A percentile compares a stretch with the other conserved stretches of the same genome.
Conservation (phyloP, 257 asterid species). For the Lycium ferocissimum region DNA sequence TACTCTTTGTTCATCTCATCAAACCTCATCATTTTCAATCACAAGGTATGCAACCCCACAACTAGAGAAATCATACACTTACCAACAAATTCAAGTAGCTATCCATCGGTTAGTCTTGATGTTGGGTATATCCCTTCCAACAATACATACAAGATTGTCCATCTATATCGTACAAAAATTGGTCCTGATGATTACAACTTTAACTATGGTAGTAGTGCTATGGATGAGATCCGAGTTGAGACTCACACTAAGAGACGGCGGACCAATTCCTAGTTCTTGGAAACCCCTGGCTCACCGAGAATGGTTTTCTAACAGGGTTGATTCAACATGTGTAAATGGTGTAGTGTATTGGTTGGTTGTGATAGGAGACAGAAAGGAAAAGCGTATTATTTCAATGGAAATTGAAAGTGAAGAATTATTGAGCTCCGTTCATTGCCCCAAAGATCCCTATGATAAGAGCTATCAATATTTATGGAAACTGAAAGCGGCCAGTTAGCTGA, state of each 20-base stretch:
- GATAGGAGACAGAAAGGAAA: not conserved
- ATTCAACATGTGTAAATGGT: conserved; percentile 21
- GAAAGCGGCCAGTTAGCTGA: not conserved
- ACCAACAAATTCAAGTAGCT: not conserved
- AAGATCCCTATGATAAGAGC: not conserved
- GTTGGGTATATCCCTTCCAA: not conserved
- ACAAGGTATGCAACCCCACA: not conserved
- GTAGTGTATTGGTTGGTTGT: conserved; percentile 15
- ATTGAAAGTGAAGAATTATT: not conserved
- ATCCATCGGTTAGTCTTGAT: not conserved
- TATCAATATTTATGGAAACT: no score
- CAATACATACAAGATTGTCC: conserved; percentile 14
- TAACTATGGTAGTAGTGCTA: not conserved
- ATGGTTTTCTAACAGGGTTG: not conserved
- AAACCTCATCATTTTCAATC: not conserved
- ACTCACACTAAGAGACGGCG: not conserved
- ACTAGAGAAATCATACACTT: conserved; percentile 10
- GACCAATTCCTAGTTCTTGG: not conserved
- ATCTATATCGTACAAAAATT: not conserved
- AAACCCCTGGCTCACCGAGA: not conserved
- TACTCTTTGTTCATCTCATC: not conserved
- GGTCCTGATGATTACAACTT: not conserved
- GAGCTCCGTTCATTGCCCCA: not conserved
- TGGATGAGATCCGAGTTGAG: not conserved
- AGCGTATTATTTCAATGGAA: not conserved